Evolutionary conservation across 129 eudicot species (phyloP).

Genomic region (Chrysanthemum makinoi): DNA sequence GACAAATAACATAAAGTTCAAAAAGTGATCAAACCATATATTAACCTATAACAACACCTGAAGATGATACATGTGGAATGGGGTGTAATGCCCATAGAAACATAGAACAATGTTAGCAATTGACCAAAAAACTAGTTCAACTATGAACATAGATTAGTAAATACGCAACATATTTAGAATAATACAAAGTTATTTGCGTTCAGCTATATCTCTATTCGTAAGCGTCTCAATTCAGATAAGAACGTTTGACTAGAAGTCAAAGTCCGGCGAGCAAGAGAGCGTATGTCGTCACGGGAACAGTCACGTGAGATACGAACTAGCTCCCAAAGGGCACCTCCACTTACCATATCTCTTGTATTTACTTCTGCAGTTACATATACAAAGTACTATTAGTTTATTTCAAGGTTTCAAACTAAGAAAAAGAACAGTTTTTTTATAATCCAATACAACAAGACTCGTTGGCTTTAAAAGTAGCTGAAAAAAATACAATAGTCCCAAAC

Average conservation of each 20-base stretch:
- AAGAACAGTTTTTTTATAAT: background rate
- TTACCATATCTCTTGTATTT: slow-evolving; percentile 73
- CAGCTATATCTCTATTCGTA: slow-evolving; percentile 55
- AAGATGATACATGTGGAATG: background rate
- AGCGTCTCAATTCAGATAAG: slow-evolving; percentile 59
- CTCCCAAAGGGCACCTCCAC: slow-evolving; percentile 91
- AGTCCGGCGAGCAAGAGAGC: slow-evolving; percentile 72
- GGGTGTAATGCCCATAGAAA: background rate
- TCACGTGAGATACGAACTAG: slow-evolving; percentile 85
- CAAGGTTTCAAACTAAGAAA: background rate
- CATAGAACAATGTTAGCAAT: background rate
- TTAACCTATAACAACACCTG: background rate
- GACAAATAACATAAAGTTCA: background rate
- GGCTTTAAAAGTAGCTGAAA: background rate
- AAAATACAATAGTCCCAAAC: background rate
- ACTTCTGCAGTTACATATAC: slow-evolving; percentile 42
- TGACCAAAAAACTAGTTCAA: slow-evolving; percentile 3
- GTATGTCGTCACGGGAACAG: slow-evolving; percentile 85
- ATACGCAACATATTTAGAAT: background rate
- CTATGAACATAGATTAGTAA: slow-evolving; percentile 4
- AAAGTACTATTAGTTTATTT: background rate
- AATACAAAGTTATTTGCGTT: slow-evolving; percentile 1
- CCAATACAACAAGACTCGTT: background rate
- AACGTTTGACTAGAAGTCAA: slow-evolving; percentile 75
- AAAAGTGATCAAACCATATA: background rate